These are phyloP conservation scores for Pseudogymnoascus sp. DNA, from an alignment of 2,329 filamentous ascomycete genomes.

Conservation along the genomic window DNA sequence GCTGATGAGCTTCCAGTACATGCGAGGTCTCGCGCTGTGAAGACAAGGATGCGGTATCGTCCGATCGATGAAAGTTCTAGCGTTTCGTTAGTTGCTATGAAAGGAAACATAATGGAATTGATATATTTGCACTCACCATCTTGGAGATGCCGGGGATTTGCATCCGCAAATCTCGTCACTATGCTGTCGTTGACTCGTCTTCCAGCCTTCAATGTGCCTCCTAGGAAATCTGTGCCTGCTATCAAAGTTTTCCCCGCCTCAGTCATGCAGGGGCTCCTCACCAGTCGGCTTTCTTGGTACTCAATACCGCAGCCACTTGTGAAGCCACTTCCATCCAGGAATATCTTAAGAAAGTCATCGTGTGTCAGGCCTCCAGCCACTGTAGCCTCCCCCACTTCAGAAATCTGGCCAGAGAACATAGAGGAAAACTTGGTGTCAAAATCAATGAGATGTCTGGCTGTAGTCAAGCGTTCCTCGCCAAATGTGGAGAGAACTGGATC, in stretches of 20 bases:
- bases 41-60: slow-evolving; percentile 25
- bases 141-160: slow-evolving; percentile 25
- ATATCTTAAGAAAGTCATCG: slow-evolving; percentile 49
- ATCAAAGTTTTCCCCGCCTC: background rate
- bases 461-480: slow-evolving; percentile 52
- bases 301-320: slow-evolving; percentile 34
- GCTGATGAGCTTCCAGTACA: slow-evolving; percentile 14
- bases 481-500: slow-evolving; percentile 55
- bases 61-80: slow-evolving; percentile 25
- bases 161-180: slow-evolving; percentile 27
- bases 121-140: slow-evolving; percentile 20
- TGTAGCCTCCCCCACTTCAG: slow-evolving; percentile 53
- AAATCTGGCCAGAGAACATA: slow-evolving; percentile 44
- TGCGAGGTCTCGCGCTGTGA: slow-evolving; percentile 20
- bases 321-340: slow-evolving; percentile 42
- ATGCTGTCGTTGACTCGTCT: slow-evolving; percentile 25
- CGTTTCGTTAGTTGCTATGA: background rate
- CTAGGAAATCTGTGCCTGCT: slow-evolving; percentile 18
- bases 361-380: slow-evolving; percentile 48
- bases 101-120: background rate
- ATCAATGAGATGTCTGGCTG: slow-evolving; percentile 61
- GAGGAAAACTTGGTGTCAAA: slow-evolving; percentile 55
- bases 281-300: slow-evolving; percentile 21
- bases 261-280: slow-evolving; percentile 10
- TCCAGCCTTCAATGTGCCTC: slow-evolving; percentile 26